These are phyloP conservation scores for Annona squamosa DNA, from an alignment of 164 flowering plant genomes.

Conservation along the genomic window DNA sequence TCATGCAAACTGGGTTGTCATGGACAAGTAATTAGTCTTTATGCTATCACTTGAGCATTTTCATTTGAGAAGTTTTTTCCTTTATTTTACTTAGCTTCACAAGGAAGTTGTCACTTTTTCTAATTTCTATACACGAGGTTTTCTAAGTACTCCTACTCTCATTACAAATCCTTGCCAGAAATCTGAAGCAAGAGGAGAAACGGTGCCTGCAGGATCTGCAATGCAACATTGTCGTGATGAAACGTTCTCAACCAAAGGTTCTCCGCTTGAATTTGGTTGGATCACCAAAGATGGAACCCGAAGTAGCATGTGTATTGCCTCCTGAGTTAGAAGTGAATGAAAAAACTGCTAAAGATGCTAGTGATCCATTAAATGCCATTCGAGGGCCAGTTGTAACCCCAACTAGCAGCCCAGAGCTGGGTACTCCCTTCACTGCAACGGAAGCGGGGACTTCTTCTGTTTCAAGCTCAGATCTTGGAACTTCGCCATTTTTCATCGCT, in stretches of 20 bases:
- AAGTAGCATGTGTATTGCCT: conserved; percentile 17
- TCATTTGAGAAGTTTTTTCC: neutral
- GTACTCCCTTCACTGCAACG: conserved; percentile 53
- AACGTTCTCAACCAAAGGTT: conserved; percentile 61
- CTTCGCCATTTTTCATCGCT: conserved; percentile 45
- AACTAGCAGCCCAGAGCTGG: conserved; percentile 73
- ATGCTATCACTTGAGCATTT: neutral
- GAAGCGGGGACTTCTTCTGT: conserved; percentile 68
- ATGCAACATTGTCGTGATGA: conserved; percentile 83
- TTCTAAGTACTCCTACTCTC: conserved; percentile 4
- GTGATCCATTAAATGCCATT: conserved; percentile 23
- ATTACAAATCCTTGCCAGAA: conserved; percentile 29
- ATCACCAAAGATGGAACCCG: conserved; percentile 33
- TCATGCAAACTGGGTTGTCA: conserved; percentile 84
- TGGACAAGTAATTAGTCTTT: conserved; percentile 66
- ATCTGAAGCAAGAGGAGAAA: conserved; percentile 59
- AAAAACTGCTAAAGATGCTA: conserved; percentile 15
- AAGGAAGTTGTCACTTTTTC: neutral
- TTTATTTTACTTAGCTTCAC: neutral
- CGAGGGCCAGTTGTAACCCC: conserved; percentile 80
- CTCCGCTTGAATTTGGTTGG: conserved; percentile 70
- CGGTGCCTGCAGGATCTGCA: conserved; percentile 76
- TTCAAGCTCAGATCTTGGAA: conserved; percentile 71
- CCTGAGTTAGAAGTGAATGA: conserved; percentile 23
- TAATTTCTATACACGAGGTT: neutral